Conservation (phyloP, 768 basidiomycete genomes). For the Serendipita sp. region DNA sequence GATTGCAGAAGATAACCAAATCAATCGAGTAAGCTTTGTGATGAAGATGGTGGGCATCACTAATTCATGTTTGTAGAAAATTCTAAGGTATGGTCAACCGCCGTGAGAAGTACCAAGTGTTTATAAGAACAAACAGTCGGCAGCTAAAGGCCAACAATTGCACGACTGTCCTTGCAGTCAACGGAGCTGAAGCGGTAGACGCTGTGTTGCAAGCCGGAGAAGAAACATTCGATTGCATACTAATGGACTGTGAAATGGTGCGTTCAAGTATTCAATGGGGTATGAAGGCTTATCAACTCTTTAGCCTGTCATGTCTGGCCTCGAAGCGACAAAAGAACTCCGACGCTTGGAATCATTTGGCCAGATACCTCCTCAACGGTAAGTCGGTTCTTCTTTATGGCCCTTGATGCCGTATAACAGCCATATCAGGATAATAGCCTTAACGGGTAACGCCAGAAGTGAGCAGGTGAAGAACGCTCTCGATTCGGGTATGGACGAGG, state of each 20-base stretch:
- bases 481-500: slow-evolving; percentile 18
- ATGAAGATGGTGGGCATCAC: neutral
- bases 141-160: slow-evolving; percentile 18
- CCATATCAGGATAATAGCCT: slow-evolving; percentile 14
- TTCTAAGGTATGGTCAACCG: too few species aligned
- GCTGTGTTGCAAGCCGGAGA: neutral
- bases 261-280: slow-evolving; percentile 13
- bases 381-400: slow-evolving; percentile 15
- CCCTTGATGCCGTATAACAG: slow-evolving; percentile 8
- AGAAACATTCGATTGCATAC: neutral
- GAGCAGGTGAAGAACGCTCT: slow-evolving; percentile 16
- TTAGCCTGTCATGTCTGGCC: slow-evolving; percentile 6
- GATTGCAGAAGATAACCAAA: slow-evolving; percentile 18
- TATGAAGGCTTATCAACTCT: neutral
- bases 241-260: slow-evolving; percentile 19
- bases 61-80: too few species aligned
- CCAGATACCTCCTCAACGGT: slow-evolving; percentile 15
- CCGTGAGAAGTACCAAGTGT: neutral
- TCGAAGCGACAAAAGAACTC: neutral
- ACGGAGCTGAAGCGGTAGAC: slow-evolving; percentile 18
- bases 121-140: slow-evolving; percentile 9
- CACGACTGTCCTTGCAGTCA: slow-evolving; percentile 13
- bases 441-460: slow-evolving; percentile 18
- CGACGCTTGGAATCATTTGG: slow-evolving; percentile 8
- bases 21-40: slow-evolving; percentile 15